Evolutionary conservation across 164 flowering plant species (phyloP), one percentile per base, ranked within the genome.

Genomic region (Aristolochia fimbriata): DNA sequence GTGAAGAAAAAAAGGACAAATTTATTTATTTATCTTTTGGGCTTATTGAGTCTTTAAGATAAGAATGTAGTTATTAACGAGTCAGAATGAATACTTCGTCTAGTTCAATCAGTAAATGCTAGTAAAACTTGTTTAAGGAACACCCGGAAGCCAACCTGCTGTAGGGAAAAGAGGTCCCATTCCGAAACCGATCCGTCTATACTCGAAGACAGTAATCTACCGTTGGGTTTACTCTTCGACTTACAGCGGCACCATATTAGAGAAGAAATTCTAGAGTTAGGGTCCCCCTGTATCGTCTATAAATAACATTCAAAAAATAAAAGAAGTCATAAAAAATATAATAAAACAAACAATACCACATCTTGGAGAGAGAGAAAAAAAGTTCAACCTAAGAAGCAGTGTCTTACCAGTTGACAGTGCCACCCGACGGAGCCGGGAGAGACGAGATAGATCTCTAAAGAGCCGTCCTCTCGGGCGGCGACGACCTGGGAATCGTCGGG

Each of bases 381-480:
- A 20, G n/a, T n/a, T n/a, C n/a, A n/a, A n/a, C n/a, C 22, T 22
- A 47, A 12, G 11, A 45, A 55, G 13, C 23, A n/a, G 21, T 19
- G 12, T 17, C 7, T 6, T 81, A 94, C 99, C 78, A 94, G 78
- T 62, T 88, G 96, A 73, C 93, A 83, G 83, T 94, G 91, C 99
- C 99, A 94, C 65, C 88, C 88, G 47, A 82, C 84, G 51, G 97
- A 77, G 62, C 99, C 97, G 19, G 96, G 97, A 23, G 96, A 85
- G 48, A 88, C 96, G 55, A 87, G 90, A 96, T 96, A 94, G 72
- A 94, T 76, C 81, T 94, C 97, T 23, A 94, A 74, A 7, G 97
- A 83, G 27, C 99, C 96, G 61, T 93, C 96, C 47, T 83, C 94
- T 10, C 99, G 85, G 48, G 96, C 97, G 5, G 88, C 96, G 59